These are phyloP conservation scores for Mycena latifolia DNA, from an alignment of 768 basidiomycete genomes.

Conservation along the genomic window DNA sequence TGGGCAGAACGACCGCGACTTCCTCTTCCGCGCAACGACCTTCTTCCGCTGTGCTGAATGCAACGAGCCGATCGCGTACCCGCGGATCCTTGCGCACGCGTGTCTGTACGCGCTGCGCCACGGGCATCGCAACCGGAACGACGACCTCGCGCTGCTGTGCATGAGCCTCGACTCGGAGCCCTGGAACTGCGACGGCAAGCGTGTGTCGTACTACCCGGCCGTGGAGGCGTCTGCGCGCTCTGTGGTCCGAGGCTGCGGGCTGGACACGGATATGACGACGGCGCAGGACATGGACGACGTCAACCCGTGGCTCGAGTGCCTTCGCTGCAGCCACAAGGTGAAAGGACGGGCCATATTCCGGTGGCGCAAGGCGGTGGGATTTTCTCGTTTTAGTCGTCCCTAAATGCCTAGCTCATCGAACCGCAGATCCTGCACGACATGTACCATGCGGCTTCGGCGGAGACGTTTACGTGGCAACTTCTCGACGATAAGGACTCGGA, in stretches of 20 bases:
- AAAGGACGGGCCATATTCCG: constrained; percentile 37
- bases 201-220: constrained; percentile 31
- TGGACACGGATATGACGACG: constrained; percentile 33
- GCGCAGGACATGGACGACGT: constrained; percentile 37
- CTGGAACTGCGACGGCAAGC: constrained; percentile 37
- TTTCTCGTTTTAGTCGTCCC: neutral
- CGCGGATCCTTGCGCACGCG: constrained; percentile 40
- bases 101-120: constrained; percentile 37
- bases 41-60: constrained; percentile 43
- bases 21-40: constrained; percentile 39
- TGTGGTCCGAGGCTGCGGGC: constrained; percentile 35
- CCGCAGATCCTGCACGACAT: constrained; percentile 41
- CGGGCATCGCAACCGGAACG: constrained; percentile 42
- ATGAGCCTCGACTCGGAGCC: constrained; percentile 35
- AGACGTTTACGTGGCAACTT: constrained; percentile 28
- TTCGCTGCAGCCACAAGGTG: constrained; percentile 34
- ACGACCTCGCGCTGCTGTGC: constrained; percentile 35
- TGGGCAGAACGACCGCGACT: constrained; percentile 20
- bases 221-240: constrained; percentile 33
- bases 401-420: neutral
- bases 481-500: constrained; percentile 32
- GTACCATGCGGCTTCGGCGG: constrained; percentile 34
- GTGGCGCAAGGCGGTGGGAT: constrained; percentile 39
- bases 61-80: constrained; percentile 42
- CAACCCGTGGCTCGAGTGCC: constrained; percentile 39